A percentile compares a stretch with the other conserved stretches of the same genome.
Evolutionary conservation across 768 basidiomycete species (phyloP).

Genomic region (Phanerochaete carnosa): DNA sequence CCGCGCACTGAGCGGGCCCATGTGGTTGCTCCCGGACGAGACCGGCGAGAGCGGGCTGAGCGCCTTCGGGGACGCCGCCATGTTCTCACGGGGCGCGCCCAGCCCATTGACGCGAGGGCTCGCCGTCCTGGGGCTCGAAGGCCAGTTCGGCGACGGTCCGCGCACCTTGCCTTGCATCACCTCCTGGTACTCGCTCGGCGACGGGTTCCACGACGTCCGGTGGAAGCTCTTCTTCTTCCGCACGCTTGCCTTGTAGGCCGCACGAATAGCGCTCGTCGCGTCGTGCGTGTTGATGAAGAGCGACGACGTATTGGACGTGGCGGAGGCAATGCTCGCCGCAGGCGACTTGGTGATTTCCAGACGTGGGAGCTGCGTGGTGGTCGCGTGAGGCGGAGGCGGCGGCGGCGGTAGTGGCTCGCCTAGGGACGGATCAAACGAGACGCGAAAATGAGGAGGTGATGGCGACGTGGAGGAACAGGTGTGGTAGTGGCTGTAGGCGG

Average conservation of each 20-base stretch:
- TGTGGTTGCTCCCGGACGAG: neutral
- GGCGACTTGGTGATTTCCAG: conserved; percentile 12
- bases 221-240: conserved; percentile 44
- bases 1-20: conserved; percentile 2
- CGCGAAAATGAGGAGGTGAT: conserved; percentile 17
- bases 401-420: neutral
- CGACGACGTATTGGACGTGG: neutral
- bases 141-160: neutral
- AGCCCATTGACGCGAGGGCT: neutral
- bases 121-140: neutral
- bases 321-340: conserved; percentile 17
- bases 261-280: conserved; percentile 44
- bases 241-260: conserved; percentile 48
- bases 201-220: conserved; percentile 47
- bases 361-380: conserved; percentile 6
- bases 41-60: conserved; percentile 1
- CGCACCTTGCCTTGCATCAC: neutral
- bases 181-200: conserved; percentile 10
- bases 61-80: neutral
- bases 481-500: conserved; percentile 21
- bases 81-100: neutral
- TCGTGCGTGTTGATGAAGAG: conserved; percentile 16
- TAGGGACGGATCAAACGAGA: neutral
- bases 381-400: neutral
- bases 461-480: conserved; percentile 23